phyloP scores from a whole-genome alignment of 345 rosid species.

The Ceriops zippeliana region DNA sequence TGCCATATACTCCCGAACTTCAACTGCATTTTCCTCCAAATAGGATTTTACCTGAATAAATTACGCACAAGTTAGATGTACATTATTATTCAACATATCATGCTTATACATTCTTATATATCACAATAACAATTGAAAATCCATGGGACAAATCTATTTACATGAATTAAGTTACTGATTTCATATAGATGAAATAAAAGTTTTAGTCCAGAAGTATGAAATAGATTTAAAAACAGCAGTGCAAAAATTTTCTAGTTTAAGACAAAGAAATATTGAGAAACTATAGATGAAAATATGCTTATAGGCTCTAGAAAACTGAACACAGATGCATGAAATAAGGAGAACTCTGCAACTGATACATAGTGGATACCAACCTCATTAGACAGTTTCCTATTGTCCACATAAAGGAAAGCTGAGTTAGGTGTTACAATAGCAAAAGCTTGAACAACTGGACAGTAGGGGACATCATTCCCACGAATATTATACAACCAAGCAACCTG shows the following conservation, averaged over 20 bases:
- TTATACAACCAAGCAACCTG: constrained; percentile 99
- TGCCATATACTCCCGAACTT: constrained; percentile 59
- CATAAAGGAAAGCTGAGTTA: constrained; percentile 67
- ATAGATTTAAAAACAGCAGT: not conserved
- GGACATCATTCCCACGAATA: constrained; percentile 85
- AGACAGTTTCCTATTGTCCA: constrained; percentile 73
- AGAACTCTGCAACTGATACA: constrained; percentile 4
- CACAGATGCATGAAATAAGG: not conserved
- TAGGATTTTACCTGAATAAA: constrained; percentile 46
- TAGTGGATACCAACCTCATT: constrained; percentile 44
- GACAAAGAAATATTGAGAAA: not conserved
- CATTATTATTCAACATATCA: not conserved
- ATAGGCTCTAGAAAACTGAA: too few relatives aligned
- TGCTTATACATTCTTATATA: not conserved
- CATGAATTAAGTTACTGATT: not conserved
- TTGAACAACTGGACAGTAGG: constrained; percentile 90
- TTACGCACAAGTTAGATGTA: not conserved
- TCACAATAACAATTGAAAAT: constrained; percentile 3
- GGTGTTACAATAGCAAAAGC: constrained; percentile 80
- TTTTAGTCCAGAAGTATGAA: constrained; percentile 5
- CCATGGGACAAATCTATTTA: not conserved
- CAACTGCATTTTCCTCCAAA: constrained; percentile 55
- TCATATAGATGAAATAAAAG: not conserved
- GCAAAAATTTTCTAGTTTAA: constrained; percentile 1
- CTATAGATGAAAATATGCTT: too few relatives aligned